These are phyloP conservation scores for Physcomitrium patens DNA, from an alignment of 225 moss, liverwort and hornwort species.

Conservation along the genomic window DNA sequence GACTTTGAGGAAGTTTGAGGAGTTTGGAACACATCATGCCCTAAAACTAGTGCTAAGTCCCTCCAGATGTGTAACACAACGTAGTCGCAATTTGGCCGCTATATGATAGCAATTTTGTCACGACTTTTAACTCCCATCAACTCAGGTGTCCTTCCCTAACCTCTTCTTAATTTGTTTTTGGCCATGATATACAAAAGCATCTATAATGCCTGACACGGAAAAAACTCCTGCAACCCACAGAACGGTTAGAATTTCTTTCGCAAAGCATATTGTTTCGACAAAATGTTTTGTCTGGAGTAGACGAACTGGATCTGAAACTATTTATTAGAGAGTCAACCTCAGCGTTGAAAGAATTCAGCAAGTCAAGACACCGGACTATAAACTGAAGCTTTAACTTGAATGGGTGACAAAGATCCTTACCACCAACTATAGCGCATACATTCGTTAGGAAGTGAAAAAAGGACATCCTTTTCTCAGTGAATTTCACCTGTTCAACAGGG, in stretches of 20 bases:
- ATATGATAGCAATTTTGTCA: background rate
- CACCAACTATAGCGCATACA: conserved; percentile 97
- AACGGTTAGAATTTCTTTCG: background rate
- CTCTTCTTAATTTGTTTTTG: conserved; percentile 87
- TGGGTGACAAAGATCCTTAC: conserved; percentile 39
- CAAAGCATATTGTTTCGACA: background rate
- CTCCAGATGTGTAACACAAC: background rate
- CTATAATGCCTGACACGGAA: conserved; percentile 90
- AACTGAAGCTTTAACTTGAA: conserved; percentile 1
- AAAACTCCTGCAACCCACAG: conserved; percentile 68
- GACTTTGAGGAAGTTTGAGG: background rate
- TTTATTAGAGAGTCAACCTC: background rate
- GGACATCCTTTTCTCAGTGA: conserved; percentile 74
- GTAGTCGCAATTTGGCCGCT: background rate
- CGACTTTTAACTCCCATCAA: conserved; percentile 27
- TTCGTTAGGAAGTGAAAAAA: conserved; percentile 96
- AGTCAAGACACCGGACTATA: background rate
- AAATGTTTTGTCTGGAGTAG: background rate
- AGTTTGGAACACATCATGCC: background rate
- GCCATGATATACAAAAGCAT: conserved; percentile 83
- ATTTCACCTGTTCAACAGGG: conserved; percentile 70
- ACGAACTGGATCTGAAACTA: background rate
- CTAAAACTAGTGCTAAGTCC: background rate
- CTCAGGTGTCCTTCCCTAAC: conserved; percentile 78
- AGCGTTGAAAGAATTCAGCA: background rate